A percentile compares a stretch with the other conserved stretches of the same genome.
Conservation (phyloP, 768 basidiomycete genomes). For the Leucocoprinus sp. region DNA sequence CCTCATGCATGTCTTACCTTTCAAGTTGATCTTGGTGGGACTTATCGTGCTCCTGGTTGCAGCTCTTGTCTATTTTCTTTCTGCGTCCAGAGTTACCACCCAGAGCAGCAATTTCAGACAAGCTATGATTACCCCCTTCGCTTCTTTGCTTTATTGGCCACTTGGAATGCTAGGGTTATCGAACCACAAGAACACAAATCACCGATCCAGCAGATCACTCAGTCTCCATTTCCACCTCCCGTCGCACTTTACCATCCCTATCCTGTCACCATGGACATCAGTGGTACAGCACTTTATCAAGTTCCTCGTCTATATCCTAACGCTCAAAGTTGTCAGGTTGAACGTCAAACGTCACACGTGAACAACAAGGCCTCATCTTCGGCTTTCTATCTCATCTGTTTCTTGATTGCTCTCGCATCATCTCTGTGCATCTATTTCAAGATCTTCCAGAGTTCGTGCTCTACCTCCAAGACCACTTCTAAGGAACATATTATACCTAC, state of each 20-base stretch:
- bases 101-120: not conserved
- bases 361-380: not conserved
- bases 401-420: not conserved
- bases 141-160: not conserved
- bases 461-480: not conserved
- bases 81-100: constrained; percentile 15
- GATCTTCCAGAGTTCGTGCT: not conserved
- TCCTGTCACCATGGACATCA: constrained; percentile 71
- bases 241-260: constrained; percentile 69
- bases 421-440: not conserved
- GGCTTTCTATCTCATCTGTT: not conserved
- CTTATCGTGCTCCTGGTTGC: constrained; percentile 28
- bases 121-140: not conserved
- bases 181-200: constrained; percentile 14
- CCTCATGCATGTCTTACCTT: not conserved
- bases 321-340: constrained; percentile 46
- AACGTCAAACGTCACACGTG: constrained; percentile 52
- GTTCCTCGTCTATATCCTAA: not conserved
- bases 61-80: constrained; percentile 26
- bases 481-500: not conserved
- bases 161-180: constrained; percentile 4
- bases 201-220: not conserved
- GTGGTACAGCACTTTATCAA: constrained; percentile 38
- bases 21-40: constrained; percentile 20
- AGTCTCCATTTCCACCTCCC: constrained; percentile 20